phyloP scores from a whole-genome alignment of 768 basidiomycete species.

The Psilocybe azurescens region DNA sequence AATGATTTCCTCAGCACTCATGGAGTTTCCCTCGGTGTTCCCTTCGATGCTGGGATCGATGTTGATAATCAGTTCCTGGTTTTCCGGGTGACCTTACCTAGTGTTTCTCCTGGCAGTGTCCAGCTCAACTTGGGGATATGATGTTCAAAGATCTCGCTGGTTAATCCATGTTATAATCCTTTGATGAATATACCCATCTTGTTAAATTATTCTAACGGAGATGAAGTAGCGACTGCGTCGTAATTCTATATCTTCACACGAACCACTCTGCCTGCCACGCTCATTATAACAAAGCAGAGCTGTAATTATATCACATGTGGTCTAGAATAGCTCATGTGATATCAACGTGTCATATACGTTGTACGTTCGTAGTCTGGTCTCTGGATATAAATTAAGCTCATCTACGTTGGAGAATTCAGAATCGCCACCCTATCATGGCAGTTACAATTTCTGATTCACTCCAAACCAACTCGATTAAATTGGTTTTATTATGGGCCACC shows the following conservation, averaged over 20 bases:
- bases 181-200: no score
- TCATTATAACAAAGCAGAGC: no score
- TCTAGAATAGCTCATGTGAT: background rate
- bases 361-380: background rate
- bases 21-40: conserved; percentile 50
- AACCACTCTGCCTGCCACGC: no score
- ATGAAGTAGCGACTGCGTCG: no score
- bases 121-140: conserved; percentile 3
- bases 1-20: conserved; percentile 65
- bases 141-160: background rate
- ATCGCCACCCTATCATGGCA: no score
- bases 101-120: conserved; percentile 26
- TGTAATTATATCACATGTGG: no score
- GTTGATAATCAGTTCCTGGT: conserved; percentile 66
- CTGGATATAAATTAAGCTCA: background rate
- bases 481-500: background rate
- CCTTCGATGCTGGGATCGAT: conserved; percentile 56
- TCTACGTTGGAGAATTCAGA: background rate
- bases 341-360: background rate
- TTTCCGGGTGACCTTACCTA: conserved; percentile 59
- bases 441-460: no score
- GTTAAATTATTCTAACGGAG: no score
- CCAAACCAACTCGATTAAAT: background rate
- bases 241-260: no score
- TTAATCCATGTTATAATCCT: no score